Conservation (phyloP, 2,329 filamentous ascomycete genomes). For the Fusarium aywerte region DNA sequence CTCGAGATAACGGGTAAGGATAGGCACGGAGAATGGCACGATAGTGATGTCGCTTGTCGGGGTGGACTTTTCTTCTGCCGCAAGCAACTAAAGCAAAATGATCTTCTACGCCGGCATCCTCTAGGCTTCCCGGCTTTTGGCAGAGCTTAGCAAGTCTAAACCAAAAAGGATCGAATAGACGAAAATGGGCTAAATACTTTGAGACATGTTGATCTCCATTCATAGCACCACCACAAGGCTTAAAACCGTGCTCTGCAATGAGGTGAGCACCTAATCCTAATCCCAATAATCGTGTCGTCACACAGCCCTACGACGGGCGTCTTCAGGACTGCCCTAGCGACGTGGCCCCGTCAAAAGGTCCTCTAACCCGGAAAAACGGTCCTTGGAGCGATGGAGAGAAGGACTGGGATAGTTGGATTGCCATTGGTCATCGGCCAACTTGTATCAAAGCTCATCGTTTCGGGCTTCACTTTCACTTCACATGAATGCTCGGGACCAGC, state of each 20-base stretch:
- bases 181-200: conserved; percentile 4
- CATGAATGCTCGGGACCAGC: conserved; percentile 7
- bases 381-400: conserved; percentile 30
- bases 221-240: conserved; percentile 17
- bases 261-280: conserved; percentile 5
- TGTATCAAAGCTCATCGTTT: conserved; percentile 24
- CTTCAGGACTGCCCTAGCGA: conserved; percentile 27
- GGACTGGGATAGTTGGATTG: conserved; percentile 30
- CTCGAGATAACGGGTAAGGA: conserved; percentile 7
- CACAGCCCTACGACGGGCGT: conserved; percentile 48
- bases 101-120: conserved; percentile 4
- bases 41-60: conserved; percentile 29
- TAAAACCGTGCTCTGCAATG: neutral
- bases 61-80: neutral
- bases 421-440: conserved; percentile 26
- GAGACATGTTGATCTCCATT: conserved; percentile 1
- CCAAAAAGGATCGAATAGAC: conserved; percentile 31
- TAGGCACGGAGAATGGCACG: conserved; percentile 26
- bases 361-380: conserved; percentile 33
- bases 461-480: conserved; percentile 6
- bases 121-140: neutral
- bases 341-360: conserved; percentile 40
- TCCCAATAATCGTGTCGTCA: conserved; percentile 38
- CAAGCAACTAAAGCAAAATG: neutral
- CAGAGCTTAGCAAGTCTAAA: conserved; percentile 4